Evolutionary conservation across 164 flowering plant species (phyloP), one percentile per base, ranked within the genome.

Genomic region (Kalanchoe fedtschenkoi): DNA sequence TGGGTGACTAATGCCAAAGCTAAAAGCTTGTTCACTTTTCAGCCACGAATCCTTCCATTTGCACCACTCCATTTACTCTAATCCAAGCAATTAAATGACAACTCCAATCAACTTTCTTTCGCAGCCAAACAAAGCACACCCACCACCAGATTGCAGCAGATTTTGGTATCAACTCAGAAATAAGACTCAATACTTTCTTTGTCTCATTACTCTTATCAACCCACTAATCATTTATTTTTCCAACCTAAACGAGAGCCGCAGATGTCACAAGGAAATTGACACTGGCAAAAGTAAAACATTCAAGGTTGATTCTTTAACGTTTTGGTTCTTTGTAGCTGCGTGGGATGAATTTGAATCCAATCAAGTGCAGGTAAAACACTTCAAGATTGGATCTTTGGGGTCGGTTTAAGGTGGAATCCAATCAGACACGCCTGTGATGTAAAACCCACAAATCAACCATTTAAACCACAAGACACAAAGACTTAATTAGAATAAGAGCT

Each of bases 21-120:
- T 37, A 37, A 37, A 37, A 37, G 39, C 39, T 37, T 37, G 39
- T 37, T 37, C 39, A 4, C 39, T 37, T 37, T 37, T 37, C 11
- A 4, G 39, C 39, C 39, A 37, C 39, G 13, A 19, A 47, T 47
- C 29, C 24, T 33, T 30, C 61, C 21, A 58, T 58, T 16, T 30
- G 21, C 35, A 5, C 39, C 11, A 33, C 10, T 58, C 38, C 39
- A 58, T 32, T 32, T 17, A 58, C 22, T 22, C 26, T 30, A 33
- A 24, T 58, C 35, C 61, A 58, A 29, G 19, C 24, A 58, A 34
- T 58, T 58, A 58, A 37, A 16, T 44, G 41, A 21, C 41, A 33
- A 19, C 70, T 53, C 9, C 8, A 54, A 35, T 15, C 66, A 16
- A 55, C 62, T 64, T 71, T 41, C 60, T 62, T 19, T 57, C 55